These are phyloP conservation scores for Eimeria acervulina DNA, from an alignment of 169 alveolate species.

Conservation along the genomic window DNA sequence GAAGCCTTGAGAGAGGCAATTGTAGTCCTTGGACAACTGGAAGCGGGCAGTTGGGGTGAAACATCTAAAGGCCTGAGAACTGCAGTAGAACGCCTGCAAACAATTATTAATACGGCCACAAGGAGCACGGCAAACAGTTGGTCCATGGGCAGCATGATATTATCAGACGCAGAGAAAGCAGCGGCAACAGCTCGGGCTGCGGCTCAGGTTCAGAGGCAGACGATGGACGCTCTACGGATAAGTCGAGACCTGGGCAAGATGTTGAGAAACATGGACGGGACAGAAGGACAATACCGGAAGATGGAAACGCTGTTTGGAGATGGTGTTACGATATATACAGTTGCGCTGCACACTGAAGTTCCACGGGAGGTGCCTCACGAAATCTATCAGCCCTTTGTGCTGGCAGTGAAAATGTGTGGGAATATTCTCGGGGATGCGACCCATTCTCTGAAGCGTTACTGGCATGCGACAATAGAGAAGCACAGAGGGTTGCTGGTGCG, in stretches of 20 bases:
- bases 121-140: neutral
- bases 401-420: constrained; percentile 30
- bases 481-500: neutral
- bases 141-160: neutral
- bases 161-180: neutral
- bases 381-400: neutral
- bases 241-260: constrained; percentile 29
- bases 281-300: neutral
- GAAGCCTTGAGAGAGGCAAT: neutral
- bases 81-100: neutral
- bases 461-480: neutral
- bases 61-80: neutral
- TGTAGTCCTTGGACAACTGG: neutral
- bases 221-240: neutral
- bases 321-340: neutral
- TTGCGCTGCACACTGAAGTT: constrained; percentile 11
- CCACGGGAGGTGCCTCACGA: constrained; percentile 6
- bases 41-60: neutral
- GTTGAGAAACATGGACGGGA: neutral
- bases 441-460: neutral
- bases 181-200: constrained; percentile 16
- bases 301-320: neutral
- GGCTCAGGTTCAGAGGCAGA: constrained; percentile 17
- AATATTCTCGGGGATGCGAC: neutral
- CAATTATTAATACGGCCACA: neutral